phyloP scores from a whole-genome alignment of 257 asterid genomes.

The Leonotis leonurus region DNA sequence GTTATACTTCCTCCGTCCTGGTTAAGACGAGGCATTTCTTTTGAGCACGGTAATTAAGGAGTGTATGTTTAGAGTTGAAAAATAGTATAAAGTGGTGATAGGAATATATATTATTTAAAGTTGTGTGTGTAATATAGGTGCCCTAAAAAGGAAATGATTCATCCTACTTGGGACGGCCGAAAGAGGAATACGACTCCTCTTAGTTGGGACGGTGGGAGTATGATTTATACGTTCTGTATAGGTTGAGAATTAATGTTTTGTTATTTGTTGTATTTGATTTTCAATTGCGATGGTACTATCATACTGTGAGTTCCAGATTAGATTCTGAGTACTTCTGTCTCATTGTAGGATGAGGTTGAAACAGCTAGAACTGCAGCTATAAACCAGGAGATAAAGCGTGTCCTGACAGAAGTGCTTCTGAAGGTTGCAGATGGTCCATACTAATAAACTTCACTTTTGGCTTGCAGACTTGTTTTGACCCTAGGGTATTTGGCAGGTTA shows the following conservation, averaged over 20 bases:
- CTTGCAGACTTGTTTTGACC: constrained; percentile 26
- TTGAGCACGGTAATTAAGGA: too few species aligned
- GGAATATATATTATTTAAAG: too few species aligned
- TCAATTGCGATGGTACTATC: neutral
- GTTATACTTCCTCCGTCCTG: too few species aligned
- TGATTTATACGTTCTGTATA: neutral
- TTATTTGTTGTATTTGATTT: neutral
- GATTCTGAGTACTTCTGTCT: constrained; percentile 21
- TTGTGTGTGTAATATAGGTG: too few species aligned
- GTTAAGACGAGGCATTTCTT: too few species aligned
- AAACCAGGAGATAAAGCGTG: constrained; percentile 90
- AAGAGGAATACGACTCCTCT: too few species aligned
- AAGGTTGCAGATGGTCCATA: constrained; percentile 57
- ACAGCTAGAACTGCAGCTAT: constrained; percentile 84
- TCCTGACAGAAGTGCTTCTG: constrained; percentile 88
- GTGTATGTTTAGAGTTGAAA: too few species aligned
- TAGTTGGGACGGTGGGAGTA: too few species aligned
- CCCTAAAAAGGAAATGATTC: too few species aligned
- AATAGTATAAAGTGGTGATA: too few species aligned
- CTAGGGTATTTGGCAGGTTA: constrained; percentile 60
- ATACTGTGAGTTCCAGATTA: neutral
- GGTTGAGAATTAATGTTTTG: constrained; percentile 7
- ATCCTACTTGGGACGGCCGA: too few species aligned
- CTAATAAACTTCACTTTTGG: constrained; percentile 11
- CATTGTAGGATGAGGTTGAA: constrained; percentile 81